Percentiles rank a stretch among this genome's conserved stretches.
These are phyloP conservation scores for Dictyostelium purpureum DNA, from an alignment of 78 protist species.

Conservation along the genomic window DNA sequence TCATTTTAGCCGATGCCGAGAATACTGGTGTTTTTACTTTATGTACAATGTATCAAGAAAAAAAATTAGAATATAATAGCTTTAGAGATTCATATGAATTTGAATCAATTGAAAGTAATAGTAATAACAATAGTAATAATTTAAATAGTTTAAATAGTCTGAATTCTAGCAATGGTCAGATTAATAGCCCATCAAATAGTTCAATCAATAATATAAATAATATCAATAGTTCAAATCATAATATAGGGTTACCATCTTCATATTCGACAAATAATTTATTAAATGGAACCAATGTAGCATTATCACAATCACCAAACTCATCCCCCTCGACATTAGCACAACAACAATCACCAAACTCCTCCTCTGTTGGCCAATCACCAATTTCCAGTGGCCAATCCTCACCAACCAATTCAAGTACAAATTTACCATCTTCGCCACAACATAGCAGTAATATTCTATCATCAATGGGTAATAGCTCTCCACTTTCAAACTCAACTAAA, in stretches of 20 bases:
- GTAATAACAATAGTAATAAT: neutral
- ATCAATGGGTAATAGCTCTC: neutral
- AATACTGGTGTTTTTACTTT: conserved; percentile 70
- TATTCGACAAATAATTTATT: conserved; percentile 16
- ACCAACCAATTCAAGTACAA: conserved; percentile 1
- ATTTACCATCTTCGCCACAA: neutral
- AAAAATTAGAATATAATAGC: neutral
- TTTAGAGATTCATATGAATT: conserved; percentile 13
- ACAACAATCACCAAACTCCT: conserved; percentile 15
- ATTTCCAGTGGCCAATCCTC: conserved; percentile 4
- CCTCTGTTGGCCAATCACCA: neutral
- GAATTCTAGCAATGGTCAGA: neutral
- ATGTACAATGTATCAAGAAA: conserved; percentile 72
- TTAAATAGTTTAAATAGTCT: neutral
- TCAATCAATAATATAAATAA: neutral
- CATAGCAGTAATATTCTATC: neutral
- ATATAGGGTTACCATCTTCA: neutral
- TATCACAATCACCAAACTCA: neutral
- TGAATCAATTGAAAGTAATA: neutral
- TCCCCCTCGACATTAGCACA: neutral
- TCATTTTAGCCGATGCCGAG: conserved; percentile 74
- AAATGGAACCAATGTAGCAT: neutral
- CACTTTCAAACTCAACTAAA: neutral
- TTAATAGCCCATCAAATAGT: too few species aligned
- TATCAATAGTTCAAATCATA: neutral